phyloP scores from a whole-genome alignment of 495 filamentous ascomycete genomes.

The Trichoderma orchidacearum region DNA sequence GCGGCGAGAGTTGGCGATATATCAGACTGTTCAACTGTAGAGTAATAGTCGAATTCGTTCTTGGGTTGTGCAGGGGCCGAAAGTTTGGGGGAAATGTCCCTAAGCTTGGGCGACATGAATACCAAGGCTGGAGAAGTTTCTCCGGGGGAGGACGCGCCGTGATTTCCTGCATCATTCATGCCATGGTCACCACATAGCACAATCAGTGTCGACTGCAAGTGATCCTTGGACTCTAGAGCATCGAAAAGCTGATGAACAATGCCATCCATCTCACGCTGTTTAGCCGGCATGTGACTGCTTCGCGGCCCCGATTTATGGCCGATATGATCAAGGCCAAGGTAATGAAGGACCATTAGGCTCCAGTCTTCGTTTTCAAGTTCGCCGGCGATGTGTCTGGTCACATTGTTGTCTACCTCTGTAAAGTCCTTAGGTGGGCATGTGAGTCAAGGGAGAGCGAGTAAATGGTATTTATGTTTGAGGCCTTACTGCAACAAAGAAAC shows the following conservation, averaged over 20 bases:
- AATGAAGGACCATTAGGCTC: slow-evolving; percentile 90
- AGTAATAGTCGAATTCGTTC: slow-evolving; percentile 68
- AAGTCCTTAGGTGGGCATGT: slow-evolving; percentile 58
- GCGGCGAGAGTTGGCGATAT: slow-evolving; percentile 81
- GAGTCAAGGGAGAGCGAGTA: slow-evolving; percentile 93
- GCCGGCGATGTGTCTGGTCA: slow-evolving; percentile 72
- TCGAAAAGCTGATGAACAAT: slow-evolving; percentile 64
- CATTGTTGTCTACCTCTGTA: slow-evolving; percentile 93
- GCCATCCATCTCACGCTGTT: slow-evolving; percentile 88
- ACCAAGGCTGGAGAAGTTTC: slow-evolving; percentile 89
- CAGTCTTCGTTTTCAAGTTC: slow-evolving; percentile 72
- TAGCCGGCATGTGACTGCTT: slow-evolving; percentile 81
- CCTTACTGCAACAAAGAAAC: slow-evolving; percentile 95
- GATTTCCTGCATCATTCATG: slow-evolving; percentile 98
- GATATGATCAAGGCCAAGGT: slow-evolving; percentile 92
- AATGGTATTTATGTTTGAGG: slow-evolving; percentile 55
- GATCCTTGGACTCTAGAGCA: slow-evolving; percentile 51
- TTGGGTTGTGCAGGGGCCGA: slow-evolving; percentile 26
- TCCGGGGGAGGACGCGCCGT: slow-evolving; percentile 81
- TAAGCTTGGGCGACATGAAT: slow-evolving; percentile 81
- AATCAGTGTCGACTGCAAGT: slow-evolving; percentile 67
- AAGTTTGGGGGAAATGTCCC: slow-evolving; percentile 33
- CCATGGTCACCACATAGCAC: slow-evolving; percentile 90
- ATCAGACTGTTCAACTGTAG: slow-evolving; percentile 79
- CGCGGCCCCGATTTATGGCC: slow-evolving; percentile 90